phyloP scores from a whole-genome alignment of 2,329 filamentous ascomycete species.

The Geosmithia putterillii region DNA sequence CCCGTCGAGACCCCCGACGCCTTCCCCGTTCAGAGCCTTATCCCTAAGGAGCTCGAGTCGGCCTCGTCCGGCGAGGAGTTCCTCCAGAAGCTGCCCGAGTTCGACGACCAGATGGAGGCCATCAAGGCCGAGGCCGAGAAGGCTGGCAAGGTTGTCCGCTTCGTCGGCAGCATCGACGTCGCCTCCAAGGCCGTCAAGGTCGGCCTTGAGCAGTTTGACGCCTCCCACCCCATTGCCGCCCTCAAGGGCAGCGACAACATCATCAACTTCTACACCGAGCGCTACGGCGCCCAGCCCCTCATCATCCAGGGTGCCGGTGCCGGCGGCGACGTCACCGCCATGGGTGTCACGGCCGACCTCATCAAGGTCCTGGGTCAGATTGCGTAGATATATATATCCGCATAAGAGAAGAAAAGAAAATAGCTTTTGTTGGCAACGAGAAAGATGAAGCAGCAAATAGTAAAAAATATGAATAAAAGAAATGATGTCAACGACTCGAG shows the following conservation, averaged over 20 bases:
- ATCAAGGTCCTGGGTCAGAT: conserved; percentile 76
- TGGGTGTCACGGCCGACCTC: conserved; percentile 91
- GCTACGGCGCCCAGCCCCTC: conserved; percentile 81
- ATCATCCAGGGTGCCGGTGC: conserved; percentile 93
- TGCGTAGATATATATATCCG: conserved; percentile 19
- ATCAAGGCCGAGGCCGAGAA: conserved; percentile 75
- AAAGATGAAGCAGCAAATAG: background rate
- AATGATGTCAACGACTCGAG: conserved; percentile 5
- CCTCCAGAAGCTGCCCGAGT: conserved; percentile 64
- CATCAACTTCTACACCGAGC: conserved; percentile 94
- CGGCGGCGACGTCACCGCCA: conserved; percentile 89
- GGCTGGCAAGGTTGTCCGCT: conserved; percentile 84
- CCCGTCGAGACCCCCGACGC: conserved; percentile 74
- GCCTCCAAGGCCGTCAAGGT: conserved; percentile 75
- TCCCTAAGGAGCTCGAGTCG: conserved; percentile 74
- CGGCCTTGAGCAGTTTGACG: conserved; percentile 79
- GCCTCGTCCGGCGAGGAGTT: conserved; percentile 74
- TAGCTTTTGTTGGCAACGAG: background rate
- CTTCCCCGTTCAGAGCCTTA: conserved; percentile 90
- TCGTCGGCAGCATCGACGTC: conserved; percentile 88
- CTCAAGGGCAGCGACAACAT: conserved; percentile 98
- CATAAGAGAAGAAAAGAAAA: conserved; percentile 4
- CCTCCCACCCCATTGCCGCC: conserved; percentile 80
- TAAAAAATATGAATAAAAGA: background rate
- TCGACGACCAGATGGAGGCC: conserved; percentile 82